Conservation (phyloP, 108 stramenopile genomes). For the Nitzschia sp. region DNA sequence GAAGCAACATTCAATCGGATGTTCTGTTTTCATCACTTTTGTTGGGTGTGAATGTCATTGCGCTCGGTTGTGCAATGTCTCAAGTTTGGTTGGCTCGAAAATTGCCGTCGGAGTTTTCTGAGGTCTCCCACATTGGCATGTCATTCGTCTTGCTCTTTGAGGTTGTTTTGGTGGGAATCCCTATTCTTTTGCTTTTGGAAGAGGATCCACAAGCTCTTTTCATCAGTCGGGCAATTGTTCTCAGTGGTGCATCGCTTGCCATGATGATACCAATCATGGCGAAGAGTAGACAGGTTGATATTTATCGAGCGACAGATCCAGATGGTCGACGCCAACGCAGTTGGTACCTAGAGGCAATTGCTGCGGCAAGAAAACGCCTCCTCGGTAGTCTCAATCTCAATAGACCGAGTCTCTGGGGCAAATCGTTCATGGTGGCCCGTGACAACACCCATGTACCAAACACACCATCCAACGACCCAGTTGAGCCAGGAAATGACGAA, state of each 20-base stretch:
- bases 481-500: too few relatives aligned
- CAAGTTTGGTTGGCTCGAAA: neutral
- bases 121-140: conserved; percentile 15
- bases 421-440: too few relatives aligned
- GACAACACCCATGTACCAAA: too few relatives aligned
- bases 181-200: conserved; percentile 5
- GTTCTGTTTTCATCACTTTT: neutral
- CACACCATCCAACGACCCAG: too few relatives aligned
- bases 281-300: neutral
- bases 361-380: neutral
- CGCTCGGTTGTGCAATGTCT: neutral
- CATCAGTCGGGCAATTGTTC: neutral
- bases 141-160: conserved; percentile 3
- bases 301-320: neutral
- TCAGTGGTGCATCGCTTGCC: neutral
- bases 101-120: neutral
- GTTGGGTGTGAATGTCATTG: neutral
- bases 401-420: too few relatives aligned
- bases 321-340: neutral
- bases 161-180: conserved; percentile 7
- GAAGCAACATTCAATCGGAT: neutral
- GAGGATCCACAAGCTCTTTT: neutral
- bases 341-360: neutral
- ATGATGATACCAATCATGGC: neutral
- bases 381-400: neutral